A percentile compares a stretch with the other conserved stretches of the same genome.
Evolutionary conservation across 2,329 filamentous ascomycete species (phyloP).

Genomic region (Arthroderma uncinatum): DNA sequence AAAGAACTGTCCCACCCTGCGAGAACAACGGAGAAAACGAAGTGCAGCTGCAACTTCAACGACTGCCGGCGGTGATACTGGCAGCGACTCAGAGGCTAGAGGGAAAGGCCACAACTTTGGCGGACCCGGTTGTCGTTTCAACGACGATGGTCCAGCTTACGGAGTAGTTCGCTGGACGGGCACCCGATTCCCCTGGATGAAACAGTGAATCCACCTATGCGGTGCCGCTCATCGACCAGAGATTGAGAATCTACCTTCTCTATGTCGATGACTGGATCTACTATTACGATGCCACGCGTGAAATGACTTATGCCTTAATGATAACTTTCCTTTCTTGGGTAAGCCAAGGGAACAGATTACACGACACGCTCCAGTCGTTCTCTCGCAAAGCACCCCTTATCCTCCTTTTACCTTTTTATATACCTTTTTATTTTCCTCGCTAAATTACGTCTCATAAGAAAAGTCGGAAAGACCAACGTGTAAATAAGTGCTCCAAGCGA

Average conservation of each 20-base stretch:
- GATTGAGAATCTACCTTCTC: neutral
- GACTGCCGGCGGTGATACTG: constrained; percentile 6
- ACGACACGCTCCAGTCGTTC: neutral
- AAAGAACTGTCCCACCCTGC: constrained; percentile 35
- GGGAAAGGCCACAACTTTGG: neutral
- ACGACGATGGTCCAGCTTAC: constrained; percentile 25
- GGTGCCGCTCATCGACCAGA: no score
- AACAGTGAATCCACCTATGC: no score
- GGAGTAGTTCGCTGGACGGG: constrained; percentile 32
- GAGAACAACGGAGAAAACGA: constrained; percentile 27
- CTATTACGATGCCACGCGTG: constrained; percentile 1
- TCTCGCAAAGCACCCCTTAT: neutral
- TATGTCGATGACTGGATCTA: neutral
- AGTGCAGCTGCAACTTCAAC: constrained; percentile 6
- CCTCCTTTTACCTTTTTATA: neutral
- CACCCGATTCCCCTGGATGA: constrained; percentile 37
- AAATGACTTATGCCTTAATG: constrained; percentile 6
- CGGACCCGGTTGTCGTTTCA: neutral
- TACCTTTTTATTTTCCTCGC: neutral
- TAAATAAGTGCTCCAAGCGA: neutral
- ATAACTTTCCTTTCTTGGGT: constrained; percentile 3
- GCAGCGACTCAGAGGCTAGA: constrained; percentile 9
- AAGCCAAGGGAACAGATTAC: constrained; percentile 3
- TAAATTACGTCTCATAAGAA: neutral
- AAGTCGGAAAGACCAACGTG: neutral